Evolutionary conservation across 2,329 filamentous ascomycete species (phyloP).

Genomic region (Dactylella cylindrospora): DNA sequence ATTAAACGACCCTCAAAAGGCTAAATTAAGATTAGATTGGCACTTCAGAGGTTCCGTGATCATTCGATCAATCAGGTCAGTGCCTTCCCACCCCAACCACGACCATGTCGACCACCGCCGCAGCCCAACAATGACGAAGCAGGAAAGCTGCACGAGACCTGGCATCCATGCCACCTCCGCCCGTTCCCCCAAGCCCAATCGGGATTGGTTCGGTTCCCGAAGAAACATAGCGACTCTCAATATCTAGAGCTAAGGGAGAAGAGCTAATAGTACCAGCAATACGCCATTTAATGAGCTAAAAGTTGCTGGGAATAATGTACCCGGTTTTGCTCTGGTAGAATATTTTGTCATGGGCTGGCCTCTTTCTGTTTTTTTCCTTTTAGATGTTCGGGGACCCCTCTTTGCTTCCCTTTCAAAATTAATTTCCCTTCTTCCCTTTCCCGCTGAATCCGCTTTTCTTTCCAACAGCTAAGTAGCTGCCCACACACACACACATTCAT

Average conservation of each 20-base stretch:
- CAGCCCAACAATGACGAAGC: conserved; percentile 33
- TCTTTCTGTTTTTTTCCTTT: conserved; percentile 43
- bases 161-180: conserved; percentile 37
- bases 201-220: conserved; percentile 36
- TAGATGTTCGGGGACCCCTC: conserved; percentile 38
- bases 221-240: too few relatives aligned
- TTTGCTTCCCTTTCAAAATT: conserved; percentile 38
- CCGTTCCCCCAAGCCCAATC: conserved; percentile 20
- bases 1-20: too few relatives aligned
- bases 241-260: conserved; percentile 15
- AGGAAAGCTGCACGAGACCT: conserved; percentile 35
- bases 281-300: conserved; percentile 23
- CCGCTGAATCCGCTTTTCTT: too few relatives aligned
- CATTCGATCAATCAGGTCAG: conserved; percentile 38
- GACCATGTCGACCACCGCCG: too few relatives aligned
- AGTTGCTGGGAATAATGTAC: conserved; percentile 22
- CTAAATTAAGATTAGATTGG: conserved; percentile 42
- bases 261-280: conserved; percentile 26
- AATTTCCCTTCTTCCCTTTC: conserved; percentile 34
- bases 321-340: conserved; percentile 19
- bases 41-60: conserved; percentile 41
- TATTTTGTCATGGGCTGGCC: conserved; percentile 8
- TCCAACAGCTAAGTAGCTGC: too few relatives aligned
- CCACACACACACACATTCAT: conserved; percentile 30
- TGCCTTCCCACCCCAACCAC: conserved; percentile 37